These are phyloP conservation scores for Sclerotinia minor DNA, from an alignment of 2,329 filamentous ascomycete species.

Conservation along the genomic window DNA sequence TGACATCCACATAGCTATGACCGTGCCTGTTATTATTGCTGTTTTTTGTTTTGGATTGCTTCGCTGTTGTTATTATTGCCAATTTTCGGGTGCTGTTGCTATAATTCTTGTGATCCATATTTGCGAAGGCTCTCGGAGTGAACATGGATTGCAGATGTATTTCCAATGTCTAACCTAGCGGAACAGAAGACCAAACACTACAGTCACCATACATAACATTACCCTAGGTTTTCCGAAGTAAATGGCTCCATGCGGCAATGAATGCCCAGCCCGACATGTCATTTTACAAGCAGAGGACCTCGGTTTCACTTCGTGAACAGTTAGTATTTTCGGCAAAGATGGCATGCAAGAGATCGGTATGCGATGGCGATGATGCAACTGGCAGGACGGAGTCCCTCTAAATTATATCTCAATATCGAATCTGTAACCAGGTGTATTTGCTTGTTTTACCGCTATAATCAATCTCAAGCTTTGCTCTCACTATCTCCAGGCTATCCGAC, in stretches of 20 bases:
- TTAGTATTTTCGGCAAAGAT: background rate
- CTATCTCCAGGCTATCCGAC: background rate
- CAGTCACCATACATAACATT: background rate
- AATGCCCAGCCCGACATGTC: background rate
- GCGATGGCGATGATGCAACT: too few species aligned
- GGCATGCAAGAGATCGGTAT: background rate
- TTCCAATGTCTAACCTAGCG: background rate
- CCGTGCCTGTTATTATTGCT: background rate
- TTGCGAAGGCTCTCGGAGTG: background rate
- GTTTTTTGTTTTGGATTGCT: background rate
- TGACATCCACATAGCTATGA: background rate
- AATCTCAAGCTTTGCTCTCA: background rate
- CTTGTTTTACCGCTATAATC: background rate
- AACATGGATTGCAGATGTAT: background rate
- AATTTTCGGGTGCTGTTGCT: background rate
- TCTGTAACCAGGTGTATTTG: background rate
- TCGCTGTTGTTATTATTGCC: background rate
- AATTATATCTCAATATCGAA: background rate
- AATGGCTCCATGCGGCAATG: background rate
- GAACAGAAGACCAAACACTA: background rate
- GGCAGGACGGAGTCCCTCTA: background rate
- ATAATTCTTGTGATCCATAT: background rate
- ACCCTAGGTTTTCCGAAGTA: background rate
- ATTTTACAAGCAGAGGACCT: background rate
- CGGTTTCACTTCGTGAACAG: background rate